Evolutionary conservation across 2,329 filamentous ascomycete species (phyloP), one percentile per base, ranked within the genome.

Genomic region (Ilyonectria mors-panacis): DNA sequence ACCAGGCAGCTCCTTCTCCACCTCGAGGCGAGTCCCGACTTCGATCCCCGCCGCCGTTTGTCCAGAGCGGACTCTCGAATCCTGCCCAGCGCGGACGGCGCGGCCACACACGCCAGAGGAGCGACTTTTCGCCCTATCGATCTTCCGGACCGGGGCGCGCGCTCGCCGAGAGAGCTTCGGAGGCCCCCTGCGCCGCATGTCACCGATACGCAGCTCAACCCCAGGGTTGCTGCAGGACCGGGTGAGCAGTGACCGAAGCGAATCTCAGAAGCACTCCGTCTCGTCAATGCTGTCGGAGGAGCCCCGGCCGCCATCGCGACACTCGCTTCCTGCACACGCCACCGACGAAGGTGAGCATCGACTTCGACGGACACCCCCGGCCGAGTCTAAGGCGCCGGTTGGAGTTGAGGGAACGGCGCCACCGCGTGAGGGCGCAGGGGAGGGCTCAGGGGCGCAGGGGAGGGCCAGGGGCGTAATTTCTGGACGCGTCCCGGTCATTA

Each of bases 71-170:
- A 54, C 68, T 74, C 19, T 73, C 75, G 37, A 76, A 76, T 51
- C 62, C 70, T 19, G 60, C 78, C 13, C 66, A 66, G 26, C 70
- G 77, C 35, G 70, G 67, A 63, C 73, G 75, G 35, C 75, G 73
- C 57, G 75, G 73, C 5, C 80, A 82, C 47, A 78, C 79, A 23
- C 78, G 80, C 6, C 80, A 81, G 48, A 78, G 76, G 56, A 82
- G 80, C 66, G 80, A 82, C 51, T 73, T 81, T 19, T 79, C 80
- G 3, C 81, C 79, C 68, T 80, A 79, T 66, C 74, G 76, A 70
- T 68, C 74, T 7, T 64, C 71, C 5, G 75, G 72, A 17, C 74
- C 67, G 30, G 73, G 70, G 21, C 70, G 72, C 70, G 72, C 58
- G 71, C 65, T 48, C 70, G 74, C 44, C 66, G 74, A 48, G 74